phyloP scores from a whole-genome alignment of 2,329 filamentous ascomycete species.

The Ceratocystis colombiana region DNA sequence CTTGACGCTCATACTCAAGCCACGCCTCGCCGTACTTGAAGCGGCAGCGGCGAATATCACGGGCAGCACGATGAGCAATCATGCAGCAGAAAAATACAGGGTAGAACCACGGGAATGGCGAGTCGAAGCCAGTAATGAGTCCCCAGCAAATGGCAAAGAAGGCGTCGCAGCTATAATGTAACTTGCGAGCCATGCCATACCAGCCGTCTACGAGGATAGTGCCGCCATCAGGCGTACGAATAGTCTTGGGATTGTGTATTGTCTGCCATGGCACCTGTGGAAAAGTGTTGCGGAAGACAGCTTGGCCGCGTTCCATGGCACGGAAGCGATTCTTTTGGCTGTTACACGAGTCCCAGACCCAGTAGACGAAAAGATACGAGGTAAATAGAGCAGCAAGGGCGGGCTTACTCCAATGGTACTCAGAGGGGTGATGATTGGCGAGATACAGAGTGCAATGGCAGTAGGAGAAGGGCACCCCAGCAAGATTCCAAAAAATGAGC shows the following conservation, averaged over 20 bases:
- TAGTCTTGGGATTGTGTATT: constrained; percentile 68
- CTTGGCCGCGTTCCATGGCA: constrained; percentile 62
- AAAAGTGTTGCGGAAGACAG: constrained; percentile 65
- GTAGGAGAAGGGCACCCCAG: constrained; percentile 81
- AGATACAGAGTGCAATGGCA: constrained; percentile 89
- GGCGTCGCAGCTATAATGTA: constrained; percentile 42
- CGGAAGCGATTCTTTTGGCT: constrained; percentile 92
- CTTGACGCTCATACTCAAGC: constrained; percentile 66
- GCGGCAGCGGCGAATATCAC: constrained; percentile 69
- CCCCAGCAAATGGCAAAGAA: constrained; percentile 44
- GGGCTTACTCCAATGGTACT: constrained; percentile 65
- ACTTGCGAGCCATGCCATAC: constrained; percentile 64
- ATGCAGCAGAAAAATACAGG: constrained; percentile 71
- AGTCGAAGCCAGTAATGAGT: constrained; percentile 43
- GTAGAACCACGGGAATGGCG: constrained; percentile 86
- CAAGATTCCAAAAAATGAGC: constrained; percentile 96
- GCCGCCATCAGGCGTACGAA: constrained; percentile 62
- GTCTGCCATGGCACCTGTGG: constrained; percentile 85
- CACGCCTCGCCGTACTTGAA: constrained; percentile 74
- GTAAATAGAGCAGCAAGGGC: constrained; percentile 55
- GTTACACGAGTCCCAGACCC: constrained; percentile 86
- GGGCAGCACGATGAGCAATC: constrained; percentile 67
- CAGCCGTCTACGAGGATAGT: constrained; percentile 76
- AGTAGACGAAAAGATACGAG: constrained; percentile 75
- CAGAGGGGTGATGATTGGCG: constrained; percentile 67